Evolutionary conservation across 2,329 filamentous ascomycete species (phyloP), one percentile per base, ranked within the genome.

Genomic region (Stemphylium beticola): DNA sequence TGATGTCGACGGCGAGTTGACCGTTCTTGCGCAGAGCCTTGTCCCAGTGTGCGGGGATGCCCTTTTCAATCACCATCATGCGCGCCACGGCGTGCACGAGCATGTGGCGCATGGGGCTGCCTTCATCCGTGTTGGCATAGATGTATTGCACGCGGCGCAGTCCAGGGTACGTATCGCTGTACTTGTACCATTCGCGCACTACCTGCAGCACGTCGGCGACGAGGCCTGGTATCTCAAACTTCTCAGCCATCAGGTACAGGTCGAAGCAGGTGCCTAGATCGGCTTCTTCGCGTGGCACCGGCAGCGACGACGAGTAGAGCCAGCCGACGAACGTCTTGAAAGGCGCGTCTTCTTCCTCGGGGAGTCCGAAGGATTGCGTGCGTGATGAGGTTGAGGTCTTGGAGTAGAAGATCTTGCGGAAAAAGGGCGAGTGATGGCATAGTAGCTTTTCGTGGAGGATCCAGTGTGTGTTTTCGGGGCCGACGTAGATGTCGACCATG

Each of bases 401-500:
- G 51, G 58, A 62, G 68, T 81, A 78, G 75, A 84, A 83, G 71
- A 80, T 77, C 49, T 78, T 76, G 64, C 78, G 74, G 77, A 84
- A 84, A 76, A 82, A 83, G 42, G 77, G 77, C 31, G 80, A 82
- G 70, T 82, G 78, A 64, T 82, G 67, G 75, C 80, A 83, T 40
- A 84, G 78, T 7, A 84, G 81, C 61, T 82, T 82, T 65, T 84
- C 81, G 75, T 84, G 82, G 4, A 84, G 75, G 51, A 79, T 76
- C 81, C 81, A 84, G 69, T 82, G 79, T 1, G 81, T 83, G 73
- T 81, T 82, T 32, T 82, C 78, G 6, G 75, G 59, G 49, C 82
- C 82, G 68, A 84, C 79, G 68, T 83, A 84, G 70, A 84, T 78
- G 72, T 84, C 80, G 53, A 84, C 82, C 73, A 84, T 79, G 55